Evolutionary conservation across 805 yeast species (phyloP), one percentile per base, ranked within the genome.

Genomic region (Candida broadrunensis): DNA sequence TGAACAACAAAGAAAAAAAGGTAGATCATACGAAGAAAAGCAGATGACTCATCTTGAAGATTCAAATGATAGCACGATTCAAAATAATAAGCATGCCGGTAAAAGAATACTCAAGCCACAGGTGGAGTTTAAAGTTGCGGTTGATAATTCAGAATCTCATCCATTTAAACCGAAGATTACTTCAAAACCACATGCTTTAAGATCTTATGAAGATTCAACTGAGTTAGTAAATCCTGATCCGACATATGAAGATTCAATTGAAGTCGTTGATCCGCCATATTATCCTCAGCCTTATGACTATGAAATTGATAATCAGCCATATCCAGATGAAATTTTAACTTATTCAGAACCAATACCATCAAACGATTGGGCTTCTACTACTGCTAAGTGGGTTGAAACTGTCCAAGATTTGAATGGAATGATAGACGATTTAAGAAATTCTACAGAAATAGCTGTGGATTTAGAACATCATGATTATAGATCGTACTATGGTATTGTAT

Each of bases 391-490:
- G 87, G 85, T 93, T 0, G 89, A 85, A 47, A 70, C 74, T 1
- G 61, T 66, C 1, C 80, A 73, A 17, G 63, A 67, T 18, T 58
- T 93, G 19, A 52, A 64, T 1, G 60, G 56, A 5, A 77, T 93
- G 84, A 48, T 88, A 1, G 56, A 63, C 1, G 75, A 72, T 5
- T 67, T 93, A 34, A 57, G 61, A 38, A 55, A 59, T 3, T 71
- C 73, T 42, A 63, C 70, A 2, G 95, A 80, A 41, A 77, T 93
- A 30, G 99, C 98, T 2, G 84, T 93, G 13, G 99, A 93, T 72
- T 75, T 93, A 45, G 99, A 93, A 57, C 99, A 93, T 62, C 99
- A 93, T 57, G 97, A 90, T 56, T 85, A 77, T 58, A 75, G 97
- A 60, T 74, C 97, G 0, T 93, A 88, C 52, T 83, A 85, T 53